phyloP scores from a whole-genome alignment of 2,329 filamentous ascomycete species.

The Fonsecaea erecta region DNA sequence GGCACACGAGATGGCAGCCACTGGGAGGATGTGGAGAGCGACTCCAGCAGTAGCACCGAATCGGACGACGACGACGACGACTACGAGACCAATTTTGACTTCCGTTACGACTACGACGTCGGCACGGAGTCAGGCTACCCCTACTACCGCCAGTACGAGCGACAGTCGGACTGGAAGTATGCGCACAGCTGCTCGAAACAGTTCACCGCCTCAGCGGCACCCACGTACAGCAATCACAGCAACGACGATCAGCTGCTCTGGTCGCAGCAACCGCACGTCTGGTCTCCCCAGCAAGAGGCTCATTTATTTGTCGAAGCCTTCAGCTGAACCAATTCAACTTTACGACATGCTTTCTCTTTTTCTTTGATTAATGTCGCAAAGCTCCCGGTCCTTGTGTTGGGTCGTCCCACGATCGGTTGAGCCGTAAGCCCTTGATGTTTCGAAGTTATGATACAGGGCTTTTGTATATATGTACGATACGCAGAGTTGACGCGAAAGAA shows the following conservation, averaged over 20 bases:
- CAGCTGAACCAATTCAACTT: slow-evolving; percentile 8
- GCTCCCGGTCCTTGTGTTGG: neutral
- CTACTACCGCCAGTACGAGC: neutral
- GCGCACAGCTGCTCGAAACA: neutral
- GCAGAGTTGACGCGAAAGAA: no score
- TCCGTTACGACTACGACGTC: slow-evolving; percentile 9
- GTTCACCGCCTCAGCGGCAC: no score
- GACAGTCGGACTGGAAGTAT: neutral
- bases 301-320: slow-evolving; percentile 27
- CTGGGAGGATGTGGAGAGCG: slow-evolving; percentile 18
- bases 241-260: slow-evolving; percentile 29
- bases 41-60: slow-evolving; percentile 24
- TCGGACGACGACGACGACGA: slow-evolving; percentile 3
- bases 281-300: slow-evolving; percentile 23
- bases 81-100: slow-evolving; percentile 9
- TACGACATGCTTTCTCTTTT: neutral
- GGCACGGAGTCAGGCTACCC: neutral
- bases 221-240: neutral
- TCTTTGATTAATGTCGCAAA: neutral
- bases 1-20: neutral
- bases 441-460: no score
- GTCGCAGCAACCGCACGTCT: slow-evolving; percentile 30
- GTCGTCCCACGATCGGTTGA: neutral
- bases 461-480: no score
- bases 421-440: no score